Conservation (phyloP, 2,329 filamentous ascomycete genomes). For the Cladosporium sp. region DNA sequence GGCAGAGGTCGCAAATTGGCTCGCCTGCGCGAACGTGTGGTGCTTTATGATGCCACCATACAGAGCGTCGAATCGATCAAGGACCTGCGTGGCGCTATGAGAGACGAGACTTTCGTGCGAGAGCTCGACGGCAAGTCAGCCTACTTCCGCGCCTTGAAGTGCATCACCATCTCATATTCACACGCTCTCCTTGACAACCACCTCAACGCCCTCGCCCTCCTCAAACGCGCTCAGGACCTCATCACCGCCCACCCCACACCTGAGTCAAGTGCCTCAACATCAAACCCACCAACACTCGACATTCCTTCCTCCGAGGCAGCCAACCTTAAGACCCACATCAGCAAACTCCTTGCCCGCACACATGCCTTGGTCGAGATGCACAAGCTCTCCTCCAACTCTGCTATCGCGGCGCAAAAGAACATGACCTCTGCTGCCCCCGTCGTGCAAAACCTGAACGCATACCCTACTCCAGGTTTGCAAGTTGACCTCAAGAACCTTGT, state of each 20-base stretch:
- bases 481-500: slow-evolving; percentile 78
- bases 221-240: slow-evolving; percentile 66
- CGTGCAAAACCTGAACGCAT: slow-evolving; percentile 70
- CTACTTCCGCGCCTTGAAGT: slow-evolving; percentile 90
- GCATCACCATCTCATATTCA: slow-evolving; percentile 78
- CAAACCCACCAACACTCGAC: slow-evolving; percentile 60
- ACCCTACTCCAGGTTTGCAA: slow-evolving; percentile 56
- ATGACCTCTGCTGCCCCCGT: slow-evolving; percentile 54
- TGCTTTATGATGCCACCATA: slow-evolving; percentile 84
- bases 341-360: slow-evolving; percentile 70
- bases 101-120: slow-evolving; percentile 69
- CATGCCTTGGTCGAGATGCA: slow-evolving; percentile 82
- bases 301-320: slow-evolving; percentile 58
- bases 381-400: slow-evolving; percentile 52
- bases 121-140: slow-evolving; percentile 73
- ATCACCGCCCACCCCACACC: slow-evolving; percentile 35
- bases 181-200: slow-evolving; percentile 69
- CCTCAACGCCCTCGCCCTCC: slow-evolving; percentile 79
- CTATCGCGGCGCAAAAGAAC: slow-evolving; percentile 44
- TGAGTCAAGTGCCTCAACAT: slow-evolving; percentile 32
- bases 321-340: slow-evolving; percentile 59
- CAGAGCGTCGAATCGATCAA: slow-evolving; percentile 88
- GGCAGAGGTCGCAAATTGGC: slow-evolving; percentile 71
- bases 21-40: slow-evolving; percentile 78
- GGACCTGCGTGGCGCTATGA: slow-evolving; percentile 83